A percentile compares a stretch with the other conserved stretches of the same genome.
Evolutionary conservation across 2,329 filamentous ascomycete genomes (phyloP).

Genomic region (Aspergillus vadensis): DNA sequence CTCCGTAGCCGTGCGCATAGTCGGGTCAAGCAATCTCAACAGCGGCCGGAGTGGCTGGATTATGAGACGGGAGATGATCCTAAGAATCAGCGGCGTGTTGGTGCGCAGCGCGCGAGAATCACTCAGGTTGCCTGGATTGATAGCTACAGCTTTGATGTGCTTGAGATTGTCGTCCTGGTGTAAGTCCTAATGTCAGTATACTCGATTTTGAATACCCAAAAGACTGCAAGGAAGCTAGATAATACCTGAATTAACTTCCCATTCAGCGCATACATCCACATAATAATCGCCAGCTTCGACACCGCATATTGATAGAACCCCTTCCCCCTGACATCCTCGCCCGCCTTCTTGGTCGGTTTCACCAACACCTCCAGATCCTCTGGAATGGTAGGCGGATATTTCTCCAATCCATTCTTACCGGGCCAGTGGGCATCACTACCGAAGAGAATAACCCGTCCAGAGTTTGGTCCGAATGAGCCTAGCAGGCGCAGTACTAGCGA

Average conservation of each 20-base stretch:
- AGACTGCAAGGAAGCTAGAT: no score
- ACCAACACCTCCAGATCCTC: conserved; percentile 5
- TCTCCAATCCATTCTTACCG: conserved; percentile 2
- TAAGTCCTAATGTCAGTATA: no score
- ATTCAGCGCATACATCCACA: conserved; percentile 18
- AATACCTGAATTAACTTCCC: conserved; percentile 3
- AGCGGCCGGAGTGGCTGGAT: conserved; percentile 1
- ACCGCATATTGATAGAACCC: conserved; percentile 12
- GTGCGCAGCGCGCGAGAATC: not conserved
- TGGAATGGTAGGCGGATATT: conserved; percentile 9
- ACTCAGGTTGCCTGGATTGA: conserved; percentile 10
- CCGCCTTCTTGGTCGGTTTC: not conserved
- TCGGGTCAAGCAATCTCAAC: not conserved
- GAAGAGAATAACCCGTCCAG: not conserved
- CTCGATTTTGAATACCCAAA: no score
- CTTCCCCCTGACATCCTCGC: not conserved
- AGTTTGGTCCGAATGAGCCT: not conserved
- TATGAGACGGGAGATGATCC: not conserved
- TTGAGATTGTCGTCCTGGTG: not conserved
- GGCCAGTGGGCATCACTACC: conserved; percentile 8
- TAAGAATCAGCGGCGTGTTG: not conserved
- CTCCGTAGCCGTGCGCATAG: not conserved
- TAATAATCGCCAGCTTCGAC: conserved; percentile 10
- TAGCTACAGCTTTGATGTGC: conserved; percentile 2
- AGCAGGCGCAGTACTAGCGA: conserved; percentile 10